A percentile compares a stretch with the other conserved stretches of the same genome.
Evolutionary conservation across 2,329 filamentous ascomycete species (phyloP).

Genomic region (Fusarium keratoplasticum): DNA sequence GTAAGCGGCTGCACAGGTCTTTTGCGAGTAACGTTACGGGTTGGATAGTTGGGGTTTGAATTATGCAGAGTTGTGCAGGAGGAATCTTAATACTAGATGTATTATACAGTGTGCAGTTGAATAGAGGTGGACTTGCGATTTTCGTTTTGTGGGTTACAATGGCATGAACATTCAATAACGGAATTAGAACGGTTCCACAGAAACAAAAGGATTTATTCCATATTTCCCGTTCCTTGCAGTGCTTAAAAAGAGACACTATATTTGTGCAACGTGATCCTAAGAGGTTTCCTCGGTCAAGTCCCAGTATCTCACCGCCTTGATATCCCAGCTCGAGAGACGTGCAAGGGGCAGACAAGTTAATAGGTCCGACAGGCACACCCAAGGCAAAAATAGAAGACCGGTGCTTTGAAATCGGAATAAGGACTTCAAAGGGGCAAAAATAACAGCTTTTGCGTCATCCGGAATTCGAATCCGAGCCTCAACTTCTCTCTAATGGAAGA

Average conservation of each 20-base stretch:
- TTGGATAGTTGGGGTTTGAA: background rate
- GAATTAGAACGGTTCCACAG: background rate
- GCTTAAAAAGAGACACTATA: background rate
- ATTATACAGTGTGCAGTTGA: background rate
- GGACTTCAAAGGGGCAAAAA: background rate
- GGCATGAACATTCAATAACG: background rate
- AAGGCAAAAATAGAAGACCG: background rate
- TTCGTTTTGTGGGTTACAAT: background rate
- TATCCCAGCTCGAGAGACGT: background rate
- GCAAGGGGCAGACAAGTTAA: background rate
- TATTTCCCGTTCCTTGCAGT: background rate
- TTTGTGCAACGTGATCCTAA: background rate
- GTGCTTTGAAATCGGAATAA: rapidly evolving
- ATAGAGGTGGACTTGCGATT: background rate
- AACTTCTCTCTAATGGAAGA: constrained; percentile 28
- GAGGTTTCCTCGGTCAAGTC: background rate
- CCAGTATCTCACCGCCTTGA: background rate
- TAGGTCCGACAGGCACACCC: background rate
- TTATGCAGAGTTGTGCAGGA: background rate
- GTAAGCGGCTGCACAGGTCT: background rate
- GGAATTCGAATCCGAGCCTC: constrained; percentile 30
- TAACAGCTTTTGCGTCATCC: constrained; percentile 14
- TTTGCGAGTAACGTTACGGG: background rate
- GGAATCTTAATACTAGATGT: background rate
- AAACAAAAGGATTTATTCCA: background rate